Conservation (phyloP, 2,329 filamentous ascomycete species). For the Fusarium xyrophilum region DNA sequence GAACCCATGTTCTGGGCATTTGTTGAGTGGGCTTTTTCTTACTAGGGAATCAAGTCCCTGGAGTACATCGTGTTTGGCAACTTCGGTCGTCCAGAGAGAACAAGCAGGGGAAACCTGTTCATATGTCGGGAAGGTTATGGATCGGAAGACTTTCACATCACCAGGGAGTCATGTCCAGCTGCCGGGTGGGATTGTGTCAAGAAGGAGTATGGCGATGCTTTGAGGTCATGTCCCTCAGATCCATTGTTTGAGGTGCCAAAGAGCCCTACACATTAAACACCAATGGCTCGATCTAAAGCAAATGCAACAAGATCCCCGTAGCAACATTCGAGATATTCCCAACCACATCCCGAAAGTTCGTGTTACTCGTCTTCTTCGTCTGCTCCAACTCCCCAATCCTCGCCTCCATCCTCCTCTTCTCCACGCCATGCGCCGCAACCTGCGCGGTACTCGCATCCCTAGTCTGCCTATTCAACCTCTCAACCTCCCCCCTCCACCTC, state of each 20-base stretch:
- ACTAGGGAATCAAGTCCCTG: background rate
- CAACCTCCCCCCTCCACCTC: background rate
- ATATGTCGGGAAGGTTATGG: background rate
- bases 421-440: rapidly evolving
- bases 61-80: background rate
- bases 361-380: background rate
- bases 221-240: background rate
- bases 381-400: background rate
- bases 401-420: background rate
- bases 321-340: background rate
- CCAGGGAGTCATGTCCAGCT: background rate
- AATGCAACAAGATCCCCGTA: background rate
- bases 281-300: background rate
- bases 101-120: background rate
- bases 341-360: background rate
- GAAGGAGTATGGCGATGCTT: background rate
- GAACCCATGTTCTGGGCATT: background rate
- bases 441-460: background rate
- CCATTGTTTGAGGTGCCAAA: background rate
- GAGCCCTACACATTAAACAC: background rate
- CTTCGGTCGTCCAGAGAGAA: background rate
- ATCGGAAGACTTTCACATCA: background rate
- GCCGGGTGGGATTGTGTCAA: background rate
- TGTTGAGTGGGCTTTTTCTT: background rate
- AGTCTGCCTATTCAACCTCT: background rate